phyloP scores from a whole-genome alignment of 805 yeast species.

The Candida easanensis region DNA sequence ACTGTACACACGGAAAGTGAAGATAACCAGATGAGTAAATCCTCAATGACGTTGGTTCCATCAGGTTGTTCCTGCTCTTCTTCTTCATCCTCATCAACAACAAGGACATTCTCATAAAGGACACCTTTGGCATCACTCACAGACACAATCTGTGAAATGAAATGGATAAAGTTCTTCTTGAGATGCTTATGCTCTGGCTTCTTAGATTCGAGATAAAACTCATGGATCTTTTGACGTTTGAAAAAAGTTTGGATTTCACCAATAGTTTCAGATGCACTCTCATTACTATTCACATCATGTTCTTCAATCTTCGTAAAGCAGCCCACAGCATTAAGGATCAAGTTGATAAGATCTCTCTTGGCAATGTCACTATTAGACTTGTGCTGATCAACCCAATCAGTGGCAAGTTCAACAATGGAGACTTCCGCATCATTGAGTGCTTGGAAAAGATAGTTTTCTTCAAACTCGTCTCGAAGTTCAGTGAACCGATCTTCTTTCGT shows the following conservation, averaged over 20 bases:
- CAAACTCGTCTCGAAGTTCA: conserved; percentile 39
- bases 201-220: conserved; percentile 62
- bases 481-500: conserved; percentile 28
- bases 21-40: conserved; percentile 70
- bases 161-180: conserved; percentile 50
- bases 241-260: conserved; percentile 68
- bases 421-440: conserved; percentile 48
- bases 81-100: conserved; percentile 29
- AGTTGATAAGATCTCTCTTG: conserved; percentile 61
- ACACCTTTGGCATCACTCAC: conserved; percentile 61
- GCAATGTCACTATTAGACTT: conserved; percentile 43
- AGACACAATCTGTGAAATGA: conserved; percentile 50
- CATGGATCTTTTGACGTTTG: conserved; percentile 58
- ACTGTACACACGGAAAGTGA: conserved; percentile 67
- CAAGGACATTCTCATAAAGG: conserved; percentile 40
- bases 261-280: conserved; percentile 70
- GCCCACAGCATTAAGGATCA: conserved; percentile 70
- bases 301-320: conserved; percentile 62
- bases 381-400: conserved; percentile 58
- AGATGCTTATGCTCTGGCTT: conserved; percentile 46
- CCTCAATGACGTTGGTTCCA: conserved; percentile 43
- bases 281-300: conserved; percentile 72
- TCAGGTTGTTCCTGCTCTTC: conserved; percentile 36
- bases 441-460: conserved; percentile 47
- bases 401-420: conserved; percentile 49